phyloP scores from a whole-genome alignment of 306 rosid species.

The Gillenia trifoliata region DNA sequence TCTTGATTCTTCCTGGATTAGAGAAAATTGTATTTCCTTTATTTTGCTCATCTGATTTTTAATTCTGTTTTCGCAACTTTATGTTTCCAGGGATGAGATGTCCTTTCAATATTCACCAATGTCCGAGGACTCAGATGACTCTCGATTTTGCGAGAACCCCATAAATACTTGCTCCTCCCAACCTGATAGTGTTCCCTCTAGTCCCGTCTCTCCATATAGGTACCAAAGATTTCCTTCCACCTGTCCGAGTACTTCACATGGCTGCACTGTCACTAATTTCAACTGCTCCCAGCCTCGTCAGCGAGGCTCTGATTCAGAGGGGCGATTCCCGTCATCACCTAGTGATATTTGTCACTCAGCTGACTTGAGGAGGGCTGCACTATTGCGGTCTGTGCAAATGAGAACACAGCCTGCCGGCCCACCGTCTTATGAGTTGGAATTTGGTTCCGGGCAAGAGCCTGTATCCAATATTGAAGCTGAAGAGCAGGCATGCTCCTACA shows the following conservation, averaged over 20 bases:
- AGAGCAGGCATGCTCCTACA: conserved; percentile 56
- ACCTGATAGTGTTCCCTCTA: conserved; percentile 69
- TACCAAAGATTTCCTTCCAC: conserved; percentile 57
- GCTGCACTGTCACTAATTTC: conserved; percentile 38
- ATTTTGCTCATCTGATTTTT: not conserved
- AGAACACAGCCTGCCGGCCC: conserved; percentile 68
- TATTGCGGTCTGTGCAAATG: conserved; percentile 94
- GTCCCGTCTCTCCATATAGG: conserved; percentile 87
- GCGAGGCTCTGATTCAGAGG: conserved; percentile 91
- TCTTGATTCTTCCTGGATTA: not conserved
- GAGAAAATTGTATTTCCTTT: not conserved
- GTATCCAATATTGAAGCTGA: conserved; percentile 57
- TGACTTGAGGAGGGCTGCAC: conserved; percentile 94
- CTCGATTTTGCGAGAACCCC: conserved; percentile 60
- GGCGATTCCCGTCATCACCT: conserved; percentile 95
- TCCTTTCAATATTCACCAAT: conserved; percentile 79
- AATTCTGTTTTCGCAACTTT: not conserved
- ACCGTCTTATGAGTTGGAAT: conserved; percentile 54
- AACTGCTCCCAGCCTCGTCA: conserved; percentile 72
- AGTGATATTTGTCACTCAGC: conserved; percentile 99
- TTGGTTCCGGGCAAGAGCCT: conserved; percentile 59
- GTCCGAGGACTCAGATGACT: conserved; percentile 97
- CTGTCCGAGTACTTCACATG: conserved; percentile 51
- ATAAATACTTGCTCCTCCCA: conserved; percentile 49
- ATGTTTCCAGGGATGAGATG: conserved; percentile 72